Evolutionary conservation across 2,329 filamentous ascomycete species (phyloP), one percentile per base, ranked within the genome.

Genomic region (Graphilbum fragrans): DNA sequence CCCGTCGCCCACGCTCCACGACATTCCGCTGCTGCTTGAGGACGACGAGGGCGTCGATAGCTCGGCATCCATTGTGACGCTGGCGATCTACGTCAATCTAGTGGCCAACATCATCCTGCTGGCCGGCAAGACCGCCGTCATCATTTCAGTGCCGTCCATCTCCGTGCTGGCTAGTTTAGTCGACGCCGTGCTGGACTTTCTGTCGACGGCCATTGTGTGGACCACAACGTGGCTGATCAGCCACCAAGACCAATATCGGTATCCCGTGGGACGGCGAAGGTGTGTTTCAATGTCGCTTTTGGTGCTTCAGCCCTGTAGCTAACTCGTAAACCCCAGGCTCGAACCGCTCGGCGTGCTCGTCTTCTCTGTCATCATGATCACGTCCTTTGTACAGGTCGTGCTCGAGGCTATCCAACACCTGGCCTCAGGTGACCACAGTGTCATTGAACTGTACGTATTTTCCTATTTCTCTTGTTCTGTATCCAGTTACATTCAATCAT

Each of bases 31-130:
- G 58, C 72, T 83, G 42, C 41, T 49, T 8, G 48, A 50, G 32
- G 80, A 83, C 44, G 82, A 87, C 48, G 81, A 80, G 43, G 72
- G 74, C 19, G 51, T 87, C 3, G 82, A 87, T 53, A 85, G 80
- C 47, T 70, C 78, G 37, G 80, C 81, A 45, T 77, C 73, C 16
- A 75, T 94, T 38, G 86, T 95, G 38, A 82, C 79, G n/a, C 55
- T 92, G 18, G 88, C 90, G 34, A 92, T 96, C 53, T 90, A 87
- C 58, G 64, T 93, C 58, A 94, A 93, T 56, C 73, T 93, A 38
- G 62, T 73, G 19, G 87, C 86, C 44, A 94, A 94, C 55, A 67
- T 77, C 3, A 64, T 85, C 35, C 69, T 94, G 2, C 70, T 94
- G 3, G 71, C 72, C 7, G 76, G 85, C 45, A 94, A 94, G 58